phyloP scores from a whole-genome alignment of 1,284 basidiomycete genomes.

The Abortiporus biennis region DNA sequence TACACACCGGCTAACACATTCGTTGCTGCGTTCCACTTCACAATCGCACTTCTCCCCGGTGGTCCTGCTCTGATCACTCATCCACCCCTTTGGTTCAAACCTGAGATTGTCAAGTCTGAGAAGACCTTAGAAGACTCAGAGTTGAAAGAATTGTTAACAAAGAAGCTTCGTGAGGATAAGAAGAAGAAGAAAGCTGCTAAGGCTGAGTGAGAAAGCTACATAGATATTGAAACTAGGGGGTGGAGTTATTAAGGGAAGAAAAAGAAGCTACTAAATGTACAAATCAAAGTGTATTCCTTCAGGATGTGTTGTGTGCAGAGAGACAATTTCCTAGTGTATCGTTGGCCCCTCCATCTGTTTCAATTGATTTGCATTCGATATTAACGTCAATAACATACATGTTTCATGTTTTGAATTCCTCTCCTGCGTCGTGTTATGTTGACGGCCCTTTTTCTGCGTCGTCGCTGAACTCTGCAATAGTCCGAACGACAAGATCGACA shows the following conservation, averaged over 20 bases:
- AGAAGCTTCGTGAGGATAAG: slow-evolving; percentile 84
- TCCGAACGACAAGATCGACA: slow-evolving; percentile 76
- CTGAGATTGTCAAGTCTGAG: slow-evolving; percentile 83
- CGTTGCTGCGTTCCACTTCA: slow-evolving; percentile 95
- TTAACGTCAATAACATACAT: too few species aligned
- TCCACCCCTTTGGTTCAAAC: slow-evolving; percentile 88
- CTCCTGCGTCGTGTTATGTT: slow-evolving; percentile 4
- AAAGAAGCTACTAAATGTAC: too few species aligned
- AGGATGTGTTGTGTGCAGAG: slow-evolving; percentile 1
- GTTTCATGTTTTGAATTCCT: neutral
- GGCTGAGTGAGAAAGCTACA: slow-evolving; percentile 21
- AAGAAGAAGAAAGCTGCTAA: slow-evolving; percentile 87
- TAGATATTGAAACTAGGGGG: neutral
- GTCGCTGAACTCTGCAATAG: slow-evolving; percentile 73
- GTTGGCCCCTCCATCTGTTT: too few species aligned
- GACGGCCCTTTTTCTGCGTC: slow-evolving; percentile 34
- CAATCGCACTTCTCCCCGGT: slow-evolving; percentile 81
- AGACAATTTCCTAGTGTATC: slow-evolving; percentile 6
- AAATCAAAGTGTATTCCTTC: slow-evolving; percentile 1
- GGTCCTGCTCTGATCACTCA: slow-evolving; percentile 85
- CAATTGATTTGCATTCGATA: too few species aligned
- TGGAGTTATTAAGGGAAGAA: neutral
- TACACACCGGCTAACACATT: slow-evolving; percentile 77
- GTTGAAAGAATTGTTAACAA: slow-evolving; percentile 72
- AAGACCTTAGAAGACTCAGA: slow-evolving; percentile 88